phyloP scores from a whole-genome alignment of 2,329 filamentous ascomycete genomes.

The Trichoderma sp. region DNA sequence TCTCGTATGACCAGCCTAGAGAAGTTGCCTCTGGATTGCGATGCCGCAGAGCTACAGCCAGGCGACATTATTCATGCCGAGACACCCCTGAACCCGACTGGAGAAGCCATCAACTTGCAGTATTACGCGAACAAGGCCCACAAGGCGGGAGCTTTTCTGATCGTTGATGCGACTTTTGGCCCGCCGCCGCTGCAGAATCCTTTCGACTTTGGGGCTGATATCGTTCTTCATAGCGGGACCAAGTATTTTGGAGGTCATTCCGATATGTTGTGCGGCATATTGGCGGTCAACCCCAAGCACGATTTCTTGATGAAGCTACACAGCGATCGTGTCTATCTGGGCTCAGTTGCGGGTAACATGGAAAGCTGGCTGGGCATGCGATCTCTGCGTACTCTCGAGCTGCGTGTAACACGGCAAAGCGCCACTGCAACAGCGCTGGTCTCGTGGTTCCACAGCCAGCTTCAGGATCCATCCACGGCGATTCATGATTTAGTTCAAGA shows the following conservation, averaged over 20 bases:
- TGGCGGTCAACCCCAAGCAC: constrained; percentile 63
- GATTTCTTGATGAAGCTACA: constrained; percentile 65
- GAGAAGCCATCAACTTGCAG: constrained; percentile 74
- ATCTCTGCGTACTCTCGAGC: constrained; percentile 81
- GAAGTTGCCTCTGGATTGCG: constrained; percentile 71
- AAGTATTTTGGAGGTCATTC: constrained; percentile 97
- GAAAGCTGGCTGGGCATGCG: constrained; percentile 92
- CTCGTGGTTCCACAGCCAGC: constrained; percentile 64
- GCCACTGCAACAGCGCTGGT: constrained; percentile 71
- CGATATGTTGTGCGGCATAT: constrained; percentile 88
- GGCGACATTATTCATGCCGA: constrained; percentile 91
- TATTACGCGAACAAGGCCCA: constrained; percentile 74
- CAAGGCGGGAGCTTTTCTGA: constrained; percentile 71
- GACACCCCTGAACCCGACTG: constrained; percentile 90
- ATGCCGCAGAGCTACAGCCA: constrained; percentile 64
- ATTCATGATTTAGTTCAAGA: constrained; percentile 60
- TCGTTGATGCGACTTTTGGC: constrained; percentile 89
- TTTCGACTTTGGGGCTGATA: constrained; percentile 77
- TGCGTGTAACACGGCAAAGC: constrained; percentile 79
- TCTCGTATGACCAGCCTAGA: constrained; percentile 75
- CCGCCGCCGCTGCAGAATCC: constrained; percentile 89
- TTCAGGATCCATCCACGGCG: constrained; percentile 45
- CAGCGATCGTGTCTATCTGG: constrained; percentile 73
- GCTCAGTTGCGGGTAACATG: constrained; percentile 82
- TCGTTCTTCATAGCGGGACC: constrained; percentile 92